Conservation (phyloP, 352 stramenopile species). For the Plasmopara viticola region DNA sequence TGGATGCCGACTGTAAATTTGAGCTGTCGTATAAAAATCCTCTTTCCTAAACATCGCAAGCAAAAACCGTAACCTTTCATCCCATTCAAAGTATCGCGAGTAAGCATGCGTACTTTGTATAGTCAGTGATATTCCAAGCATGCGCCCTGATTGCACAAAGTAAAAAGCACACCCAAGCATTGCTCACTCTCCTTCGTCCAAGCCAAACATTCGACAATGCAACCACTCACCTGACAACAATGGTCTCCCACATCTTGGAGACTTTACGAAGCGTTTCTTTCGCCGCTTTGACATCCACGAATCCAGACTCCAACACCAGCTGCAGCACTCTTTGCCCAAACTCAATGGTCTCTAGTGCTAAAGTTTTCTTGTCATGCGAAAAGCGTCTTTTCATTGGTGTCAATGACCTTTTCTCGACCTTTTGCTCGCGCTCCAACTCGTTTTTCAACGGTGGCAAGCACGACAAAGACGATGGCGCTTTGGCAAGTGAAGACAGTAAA, state of each 20-base stretch:
- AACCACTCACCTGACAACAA: conserved; percentile 35
- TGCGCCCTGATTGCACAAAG: conserved; percentile 27
- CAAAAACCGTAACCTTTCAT: not conserved
- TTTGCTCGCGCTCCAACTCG: conserved; percentile 21
- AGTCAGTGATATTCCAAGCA: conserved; percentile 48
- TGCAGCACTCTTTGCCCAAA: conserved; percentile 32
- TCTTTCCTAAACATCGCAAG: conserved; percentile 30
- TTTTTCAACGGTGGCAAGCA: conserved; percentile 29
- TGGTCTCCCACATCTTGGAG: conserved; percentile 39
- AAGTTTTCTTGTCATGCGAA: conserved; percentile 14
- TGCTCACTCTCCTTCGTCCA: not conserved
- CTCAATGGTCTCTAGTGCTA: conserved; percentile 17
- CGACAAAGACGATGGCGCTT: conserved; percentile 20
- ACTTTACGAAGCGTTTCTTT: conserved; percentile 35
- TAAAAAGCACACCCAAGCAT: not conserved
- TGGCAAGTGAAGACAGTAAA: conserved; percentile 35
- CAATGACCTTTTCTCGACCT: conserved; percentile 28
- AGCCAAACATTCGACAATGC: not conserved
- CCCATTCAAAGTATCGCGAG: not conserved
- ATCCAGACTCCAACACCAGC: conserved; percentile 37
- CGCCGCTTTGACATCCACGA: conserved; percentile 27
- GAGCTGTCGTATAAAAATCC: conserved; percentile 27
- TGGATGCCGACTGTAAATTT: conserved; percentile 51
- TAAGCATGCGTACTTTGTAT: conserved; percentile 33
- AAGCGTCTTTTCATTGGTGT: conserved; percentile 28